A percentile compares a stretch with the other conserved stretches of the same genome.
phyloP scores from a whole-genome alignment of 805 yeast species.

The Wickerhamomyces subpelliculosus region DNA sequence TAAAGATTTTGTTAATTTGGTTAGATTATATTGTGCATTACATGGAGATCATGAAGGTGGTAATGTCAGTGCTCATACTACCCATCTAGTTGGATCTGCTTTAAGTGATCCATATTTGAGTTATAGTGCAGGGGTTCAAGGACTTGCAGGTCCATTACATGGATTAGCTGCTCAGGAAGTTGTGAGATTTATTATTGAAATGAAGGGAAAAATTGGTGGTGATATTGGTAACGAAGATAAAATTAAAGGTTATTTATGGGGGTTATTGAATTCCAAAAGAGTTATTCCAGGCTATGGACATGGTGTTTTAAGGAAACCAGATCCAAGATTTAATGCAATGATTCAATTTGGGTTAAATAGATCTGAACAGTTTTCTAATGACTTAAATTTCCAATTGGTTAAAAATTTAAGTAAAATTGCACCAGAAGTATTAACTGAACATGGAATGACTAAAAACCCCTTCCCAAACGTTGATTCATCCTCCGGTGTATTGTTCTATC shows the following conservation, averaged over 20 bases:
- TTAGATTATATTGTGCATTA: constrained; percentile 66
- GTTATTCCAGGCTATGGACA: constrained; percentile 89
- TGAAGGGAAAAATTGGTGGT: constrained; percentile 41
- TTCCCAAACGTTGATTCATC: constrained; percentile 80
- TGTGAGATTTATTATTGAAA: constrained; percentile 60
- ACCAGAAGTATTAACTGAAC: constrained; percentile 66
- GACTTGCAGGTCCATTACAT: constrained; percentile 82
- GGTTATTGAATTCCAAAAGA: constrained; percentile 60
- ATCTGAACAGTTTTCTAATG: constrained; percentile 49
- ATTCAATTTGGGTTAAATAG: constrained; percentile 55
- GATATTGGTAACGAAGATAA: constrained; percentile 29
- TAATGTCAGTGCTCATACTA: constrained; percentile 75
- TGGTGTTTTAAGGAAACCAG: constrained; percentile 78
- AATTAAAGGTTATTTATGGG: constrained; percentile 67
- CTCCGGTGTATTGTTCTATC: constrained; percentile 72
- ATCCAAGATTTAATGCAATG: constrained; percentile 75
- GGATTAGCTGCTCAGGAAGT: constrained; percentile 86
- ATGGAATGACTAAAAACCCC: constrained; percentile 83
- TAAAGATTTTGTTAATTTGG: constrained; percentile 57
- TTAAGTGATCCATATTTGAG: constrained; percentile 70
- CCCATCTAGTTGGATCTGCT: constrained; percentile 79
- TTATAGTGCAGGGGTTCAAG: constrained; percentile 72
- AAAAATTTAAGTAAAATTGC: constrained; percentile 61
- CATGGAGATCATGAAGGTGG: constrained; percentile 86
- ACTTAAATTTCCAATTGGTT: constrained; percentile 61